Conservation (phyloP, 2,329 filamentous ascomycete genomes). For the Colletotrichum sp. region DNA sequence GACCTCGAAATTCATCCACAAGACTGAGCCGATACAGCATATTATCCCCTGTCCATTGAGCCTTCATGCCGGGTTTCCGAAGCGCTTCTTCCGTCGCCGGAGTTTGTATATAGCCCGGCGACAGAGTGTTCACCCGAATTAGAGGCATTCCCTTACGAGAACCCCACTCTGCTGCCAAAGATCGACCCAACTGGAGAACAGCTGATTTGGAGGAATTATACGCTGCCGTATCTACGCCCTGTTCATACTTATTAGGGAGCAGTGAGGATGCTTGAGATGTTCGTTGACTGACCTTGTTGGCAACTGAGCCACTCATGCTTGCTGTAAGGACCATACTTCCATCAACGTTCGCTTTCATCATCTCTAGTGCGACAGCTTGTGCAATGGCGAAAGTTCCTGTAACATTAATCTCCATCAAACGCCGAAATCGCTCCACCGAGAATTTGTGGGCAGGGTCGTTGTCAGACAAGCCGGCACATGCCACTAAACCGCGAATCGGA, state of each 20-base stretch:
- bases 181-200: constrained; percentile 55
- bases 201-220: constrained; percentile 62
- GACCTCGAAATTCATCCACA: constrained; percentile 39
- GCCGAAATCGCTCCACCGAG: constrained; percentile 24
- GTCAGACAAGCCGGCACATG: constrained; percentile 35
- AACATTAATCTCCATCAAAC: constrained; percentile 46
- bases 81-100: constrained; percentile 32
- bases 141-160: constrained; percentile 39
- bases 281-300: background rate
- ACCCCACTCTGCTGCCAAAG: constrained; percentile 58
- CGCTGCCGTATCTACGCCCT: constrained; percentile 44
- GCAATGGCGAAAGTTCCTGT: constrained; percentile 53
- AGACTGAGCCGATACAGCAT: constrained; percentile 36
- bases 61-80: constrained; percentile 30
- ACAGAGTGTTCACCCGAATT: constrained; percentile 60
- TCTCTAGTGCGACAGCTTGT: constrained; percentile 50
- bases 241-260: background rate
- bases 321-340: constrained; percentile 55
- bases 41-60: constrained; percentile 33
- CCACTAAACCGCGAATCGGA: constrained; percentile 34
- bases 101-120: constrained; percentile 59
- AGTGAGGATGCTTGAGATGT: background rate
- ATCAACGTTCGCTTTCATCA: constrained; percentile 40
- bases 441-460: constrained; percentile 31
- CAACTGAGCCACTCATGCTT: constrained; percentile 52